Base-by-base conservation (phyloP, 1,284 basidiomycete genomes). In the Trichosporon asahii region DNA sequence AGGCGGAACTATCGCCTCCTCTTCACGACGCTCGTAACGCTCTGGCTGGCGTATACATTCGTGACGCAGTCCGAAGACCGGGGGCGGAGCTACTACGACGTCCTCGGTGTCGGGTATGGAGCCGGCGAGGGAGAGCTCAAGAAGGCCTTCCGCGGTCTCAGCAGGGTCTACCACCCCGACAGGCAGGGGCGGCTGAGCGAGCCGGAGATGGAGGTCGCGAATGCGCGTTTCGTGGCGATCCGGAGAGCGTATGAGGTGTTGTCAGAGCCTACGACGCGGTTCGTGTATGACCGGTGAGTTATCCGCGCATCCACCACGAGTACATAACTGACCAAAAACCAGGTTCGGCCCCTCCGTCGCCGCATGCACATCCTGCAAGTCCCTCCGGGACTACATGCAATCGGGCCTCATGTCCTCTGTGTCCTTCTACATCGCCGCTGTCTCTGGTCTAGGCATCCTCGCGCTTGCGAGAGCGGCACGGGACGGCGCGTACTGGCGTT, bases 281-380 rank as follows among this genome's bases (percentile, higher is more conserved):
- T 92, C 83, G 93, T 93, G 0, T 95, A 95, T 80, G 93, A 95
- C 66, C 76, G 83, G 79, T 83, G 85, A 88, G 90, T 90, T 69
- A 8, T 18, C 49, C 35, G 6, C 35, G 31, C n/a, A n/a, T n/a
- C 15, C 15, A 18, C 40, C 15, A 3, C 18, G 37, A 5, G n/a
- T 3, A 46, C 35, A n/a, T 35, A 49, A 33, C 65, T 69, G 29
- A 69, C 66, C n/a, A n/a, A n/a, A 27, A 49, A 8, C 31, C 61
- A 70, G 68, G 0, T 73, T 73, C 33, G 72, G 72, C 11, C 72
- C 72, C 7, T 9, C 40, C 15, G 66, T 67, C 33, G 67, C 64
- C 1, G 0, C 11, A 5, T 73, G 70, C 67, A 29, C 40, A 21
- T 63, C 49, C 18, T 23, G 60, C 23, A 68, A 66, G 14, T 55